Evolutionary conservation across 2,329 filamentous ascomycete genomes (phyloP), one percentile per base, ranked within the genome.

Genomic region (Ceratocystiopsis minuta): DNA sequence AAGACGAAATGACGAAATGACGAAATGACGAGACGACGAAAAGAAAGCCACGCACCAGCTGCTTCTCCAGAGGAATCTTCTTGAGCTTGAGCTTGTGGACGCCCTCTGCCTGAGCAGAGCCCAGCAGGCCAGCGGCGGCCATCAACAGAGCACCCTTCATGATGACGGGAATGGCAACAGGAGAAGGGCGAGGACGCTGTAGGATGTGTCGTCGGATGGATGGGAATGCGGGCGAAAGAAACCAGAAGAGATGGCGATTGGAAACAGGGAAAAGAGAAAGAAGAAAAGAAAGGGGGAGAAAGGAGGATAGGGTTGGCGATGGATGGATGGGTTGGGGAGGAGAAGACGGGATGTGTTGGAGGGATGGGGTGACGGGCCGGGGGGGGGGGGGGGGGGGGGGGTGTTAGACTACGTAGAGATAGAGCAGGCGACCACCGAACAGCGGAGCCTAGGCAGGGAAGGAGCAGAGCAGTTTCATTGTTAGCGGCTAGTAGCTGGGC

Each of bases 21-120:
- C 7, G 24, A 7, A 36, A 34, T 16, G 28, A 28, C 32, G 28
- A 14, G 32, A 20, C 12, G 16, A 2, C 33, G 35, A 35, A 37
- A 16, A 28, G 20, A 20, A 20, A 20, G 20, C 20, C 16, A 45
- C 81, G 59, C 68, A 93, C 87, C 57, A 98, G 75, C 68, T 96
- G 90, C 61, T 96, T 84, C 39, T 78, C 73, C 45, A 98, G 69
- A 52, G 90, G 80, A 48, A 96, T 68, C 80, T 98, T 98, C 74
- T 95, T 82, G 57, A 98, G 79, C 73, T 92, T 90, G 74, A 95
- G 80, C 72, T 85, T 92, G 76, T 96, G 85, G 51, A 94, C 71
- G 55, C 78, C 85, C 53, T 39, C 31, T 16, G 85, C 88, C 58
- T 82, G 73, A 59, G 81, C 81, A 17, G 80, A 77, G 68, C 82